Evolutionary conservation across 2,329 filamentous ascomycete genomes (phyloP).

Genomic region (Xylaria sp.): DNA sequence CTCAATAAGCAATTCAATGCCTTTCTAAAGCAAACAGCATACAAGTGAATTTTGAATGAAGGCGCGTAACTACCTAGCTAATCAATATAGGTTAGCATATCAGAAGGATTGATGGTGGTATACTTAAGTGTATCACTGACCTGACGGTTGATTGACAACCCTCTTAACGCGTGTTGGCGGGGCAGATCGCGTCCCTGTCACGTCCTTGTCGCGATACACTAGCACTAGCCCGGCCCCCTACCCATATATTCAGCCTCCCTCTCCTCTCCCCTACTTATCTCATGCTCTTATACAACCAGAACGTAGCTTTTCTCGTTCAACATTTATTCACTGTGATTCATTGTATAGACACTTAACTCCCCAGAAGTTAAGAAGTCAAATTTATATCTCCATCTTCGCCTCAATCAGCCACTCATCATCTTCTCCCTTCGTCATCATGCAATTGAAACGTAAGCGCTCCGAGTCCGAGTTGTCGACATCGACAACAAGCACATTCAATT

Average conservation of each 20-base stretch:
- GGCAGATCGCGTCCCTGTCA: slow-evolving; percentile 27
- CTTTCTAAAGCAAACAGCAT: too few relatives aligned
- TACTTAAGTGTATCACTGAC: too few relatives aligned
- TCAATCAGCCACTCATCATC: not conserved
- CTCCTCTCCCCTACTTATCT: not conserved
- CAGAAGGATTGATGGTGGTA: too few relatives aligned
- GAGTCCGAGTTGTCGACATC: slow-evolving; percentile 66
- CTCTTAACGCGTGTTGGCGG: slow-evolving; percentile 21
- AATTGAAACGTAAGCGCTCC: slow-evolving; percentile 73
- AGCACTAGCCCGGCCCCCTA: too few relatives aligned
- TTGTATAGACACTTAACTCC: not conserved
- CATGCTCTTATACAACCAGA: not conserved
- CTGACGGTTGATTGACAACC: not conserved
- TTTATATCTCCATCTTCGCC: not conserved
- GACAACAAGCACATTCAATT: slow-evolving; percentile 58
- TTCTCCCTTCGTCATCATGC: slow-evolving; percentile 52
- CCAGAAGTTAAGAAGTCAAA: not conserved
- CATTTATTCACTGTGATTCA: not conserved
- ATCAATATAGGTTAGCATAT: too few relatives aligned
- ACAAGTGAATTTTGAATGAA: too few relatives aligned
- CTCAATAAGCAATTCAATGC: too few relatives aligned
- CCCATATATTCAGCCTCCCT: slow-evolving; percentile 19
- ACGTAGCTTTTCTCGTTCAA: not conserved
- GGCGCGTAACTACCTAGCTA: too few relatives aligned
- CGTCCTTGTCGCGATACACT: slow-evolving; percentile 28